Evolutionary conservation across 768 basidiomycete species (phyloP).

Genomic region (Auricularia sp.): DNA sequence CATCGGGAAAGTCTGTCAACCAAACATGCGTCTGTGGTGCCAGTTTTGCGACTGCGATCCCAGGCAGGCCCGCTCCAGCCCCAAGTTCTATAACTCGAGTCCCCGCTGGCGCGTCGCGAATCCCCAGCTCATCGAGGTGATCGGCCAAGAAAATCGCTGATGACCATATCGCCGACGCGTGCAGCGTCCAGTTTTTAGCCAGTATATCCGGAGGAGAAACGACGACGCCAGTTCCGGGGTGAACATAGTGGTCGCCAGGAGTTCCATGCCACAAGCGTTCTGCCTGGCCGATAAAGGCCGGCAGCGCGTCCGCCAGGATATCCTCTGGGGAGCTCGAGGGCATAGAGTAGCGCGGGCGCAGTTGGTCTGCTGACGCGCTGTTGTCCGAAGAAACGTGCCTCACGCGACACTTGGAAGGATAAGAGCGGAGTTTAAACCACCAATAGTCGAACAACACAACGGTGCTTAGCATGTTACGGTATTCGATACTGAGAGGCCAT

Average conservation of each 20-base stretch:
- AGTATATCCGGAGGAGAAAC: slow-evolving; percentile 56
- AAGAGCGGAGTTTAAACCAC: no score
- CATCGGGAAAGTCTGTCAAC: slow-evolving; percentile 66
- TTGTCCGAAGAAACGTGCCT: no score
- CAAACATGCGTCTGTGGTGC: slow-evolving; percentile 30
- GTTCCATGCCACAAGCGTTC: slow-evolving; percentile 48
- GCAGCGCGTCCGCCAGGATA: slow-evolving; percentile 54
- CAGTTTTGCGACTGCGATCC: slow-evolving; percentile 52
- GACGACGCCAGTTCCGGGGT: slow-evolving; percentile 21
- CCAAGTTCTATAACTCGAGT: slow-evolving; percentile 58
- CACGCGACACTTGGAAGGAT: no score
- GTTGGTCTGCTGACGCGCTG: no score
- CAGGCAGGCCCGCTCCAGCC: slow-evolving; percentile 64
- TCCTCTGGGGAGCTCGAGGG: slow-evolving; percentile 38
- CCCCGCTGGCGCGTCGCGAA: slow-evolving; percentile 16
- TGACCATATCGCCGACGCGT: slow-evolving; percentile 70
- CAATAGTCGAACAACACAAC: no score
- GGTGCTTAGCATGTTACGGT: no score
- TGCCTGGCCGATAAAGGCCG: slow-evolving; percentile 37
- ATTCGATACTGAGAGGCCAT: no score
- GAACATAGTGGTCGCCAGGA: slow-evolving; percentile 4
- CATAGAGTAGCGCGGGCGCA: no score
- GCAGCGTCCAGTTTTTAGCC: slow-evolving; percentile 61
- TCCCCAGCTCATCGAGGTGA: slow-evolving; percentile 40
- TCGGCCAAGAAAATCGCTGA: slow-evolving; percentile 60